Conservation (phyloP, 140 eudicot genomes). For the Stevia rebaudiana region DNA sequence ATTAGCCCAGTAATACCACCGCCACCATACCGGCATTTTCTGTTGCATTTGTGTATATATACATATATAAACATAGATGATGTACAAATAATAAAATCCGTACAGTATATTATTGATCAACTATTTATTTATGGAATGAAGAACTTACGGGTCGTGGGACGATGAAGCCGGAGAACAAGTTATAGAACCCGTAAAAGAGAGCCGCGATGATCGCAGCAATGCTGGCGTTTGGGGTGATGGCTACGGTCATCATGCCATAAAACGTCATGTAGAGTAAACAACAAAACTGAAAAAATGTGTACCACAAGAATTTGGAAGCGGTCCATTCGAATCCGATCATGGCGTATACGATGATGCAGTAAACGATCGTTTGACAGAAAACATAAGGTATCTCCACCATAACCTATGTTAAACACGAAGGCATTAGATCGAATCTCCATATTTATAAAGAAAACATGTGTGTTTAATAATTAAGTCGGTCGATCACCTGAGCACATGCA, state of each 20-base stretch:
- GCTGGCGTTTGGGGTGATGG: slow-evolving; percentile 63
- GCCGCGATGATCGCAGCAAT: slow-evolving; percentile 52
- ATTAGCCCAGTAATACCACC: slow-evolving; percentile 70
- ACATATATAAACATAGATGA: background rate
- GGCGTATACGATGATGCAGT: slow-evolving; percentile 52
- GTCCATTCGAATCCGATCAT: slow-evolving; percentile 81
- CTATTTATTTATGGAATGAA: no score
- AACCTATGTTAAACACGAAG: slow-evolving; percentile 32
- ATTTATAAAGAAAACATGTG: background rate
- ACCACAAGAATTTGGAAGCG: slow-evolving; percentile 49
- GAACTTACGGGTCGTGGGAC: slow-evolving; percentile 66
- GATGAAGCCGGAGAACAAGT: slow-evolving; percentile 66
- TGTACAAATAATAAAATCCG: background rate
- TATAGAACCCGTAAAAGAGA: slow-evolving; percentile 51
- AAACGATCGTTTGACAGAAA: slow-evolving; percentile 36
- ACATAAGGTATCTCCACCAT: slow-evolving; percentile 64
- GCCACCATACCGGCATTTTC: slow-evolving; percentile 80
- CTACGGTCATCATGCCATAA: slow-evolving; percentile 78
- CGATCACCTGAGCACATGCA: slow-evolving; percentile 72
- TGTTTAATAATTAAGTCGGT: background rate
- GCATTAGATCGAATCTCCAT: background rate
- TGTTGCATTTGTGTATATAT: slow-evolving; percentile 21
- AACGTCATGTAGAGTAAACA: slow-evolving; percentile 54
- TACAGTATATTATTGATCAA: background rate
- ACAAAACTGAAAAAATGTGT: slow-evolving; percentile 49